phyloP scores from a whole-genome alignment of 2,329 filamentous ascomycete species.

The Cladophialophora bantiana region DNA sequence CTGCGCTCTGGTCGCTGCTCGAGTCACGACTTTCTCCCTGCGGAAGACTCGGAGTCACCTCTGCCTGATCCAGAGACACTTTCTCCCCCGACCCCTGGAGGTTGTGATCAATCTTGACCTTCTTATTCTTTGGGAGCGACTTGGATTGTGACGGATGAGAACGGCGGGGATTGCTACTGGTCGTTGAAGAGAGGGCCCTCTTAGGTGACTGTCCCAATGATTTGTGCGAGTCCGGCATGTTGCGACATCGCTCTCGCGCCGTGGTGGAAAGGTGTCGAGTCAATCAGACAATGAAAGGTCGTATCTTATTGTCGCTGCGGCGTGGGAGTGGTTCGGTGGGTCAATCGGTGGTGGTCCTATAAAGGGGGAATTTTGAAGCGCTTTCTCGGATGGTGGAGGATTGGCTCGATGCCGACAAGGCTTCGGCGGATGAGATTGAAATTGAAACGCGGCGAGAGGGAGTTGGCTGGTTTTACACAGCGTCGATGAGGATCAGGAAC shows the following conservation, averaged over 20 bases:
- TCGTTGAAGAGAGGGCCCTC: slow-evolving; percentile 25
- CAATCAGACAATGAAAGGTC: not conserved
- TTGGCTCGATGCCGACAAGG: not conserved
- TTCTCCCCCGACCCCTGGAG: slow-evolving; percentile 12
- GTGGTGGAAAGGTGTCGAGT: not conserved
- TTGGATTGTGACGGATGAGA: slow-evolving; percentile 29
- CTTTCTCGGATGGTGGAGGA: not conserved
- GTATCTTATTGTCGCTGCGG: not conserved
- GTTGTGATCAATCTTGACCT: slow-evolving; percentile 28
- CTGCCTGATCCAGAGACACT: not conserved
- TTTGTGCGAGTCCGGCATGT: slow-evolving; percentile 23
- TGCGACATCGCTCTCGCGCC: slow-evolving; percentile 32
- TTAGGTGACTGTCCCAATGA: slow-evolving; percentile 31
- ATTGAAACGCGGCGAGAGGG: slow-evolving; percentile 2
- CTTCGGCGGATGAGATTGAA: slow-evolving; percentile 5
- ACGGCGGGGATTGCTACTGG: slow-evolving; percentile 24
- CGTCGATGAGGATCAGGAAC: slow-evolving; percentile 16
- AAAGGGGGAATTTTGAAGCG: not conserved
- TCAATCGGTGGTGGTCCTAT: not conserved
- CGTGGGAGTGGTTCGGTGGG: not conserved
- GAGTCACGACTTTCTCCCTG: slow-evolving; percentile 28
- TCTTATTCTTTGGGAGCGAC: slow-evolving; percentile 33
- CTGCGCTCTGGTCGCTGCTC: slow-evolving; percentile 37
- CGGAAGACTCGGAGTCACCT: slow-evolving; percentile 5
- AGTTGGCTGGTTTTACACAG: not conserved